These are phyloP conservation scores for Leptographium flavum DNA, from an alignment of 2,329 filamentous ascomycete species.

Conservation along the genomic window DNA sequence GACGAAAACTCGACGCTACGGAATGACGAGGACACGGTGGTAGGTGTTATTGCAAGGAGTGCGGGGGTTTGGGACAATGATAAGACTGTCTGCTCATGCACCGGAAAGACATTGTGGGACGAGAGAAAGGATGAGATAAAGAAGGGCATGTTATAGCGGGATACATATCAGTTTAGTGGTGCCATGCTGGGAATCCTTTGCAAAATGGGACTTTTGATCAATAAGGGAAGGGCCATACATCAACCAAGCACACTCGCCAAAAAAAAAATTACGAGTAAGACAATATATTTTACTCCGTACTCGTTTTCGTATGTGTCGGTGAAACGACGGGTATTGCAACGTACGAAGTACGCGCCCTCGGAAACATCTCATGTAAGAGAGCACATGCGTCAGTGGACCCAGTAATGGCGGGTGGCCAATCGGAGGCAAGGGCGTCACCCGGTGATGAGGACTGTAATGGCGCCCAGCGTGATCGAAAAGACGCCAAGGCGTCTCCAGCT, in stretches of 20 bases:
- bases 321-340: no score
- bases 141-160: slow-evolving; percentile 73
- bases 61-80: slow-evolving; percentile 99
- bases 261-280: no score
- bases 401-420: neutral
- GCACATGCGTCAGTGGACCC: neutral
- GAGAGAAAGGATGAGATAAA: slow-evolving; percentile 80
- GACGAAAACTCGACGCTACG: slow-evolving; percentile 36
- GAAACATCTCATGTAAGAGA: slow-evolving; percentile 21
- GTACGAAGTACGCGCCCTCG: slow-evolving; percentile 33
- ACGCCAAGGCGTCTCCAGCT: no score
- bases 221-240: no score
- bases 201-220: no score
- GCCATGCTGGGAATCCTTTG: neutral
- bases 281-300: no score
- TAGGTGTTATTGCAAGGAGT: slow-evolving; percentile 87
- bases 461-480: no score
- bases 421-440: neutral
- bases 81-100: slow-evolving; percentile 96
- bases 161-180: no score
- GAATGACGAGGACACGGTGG: slow-evolving; percentile 74
- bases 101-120: slow-evolving; percentile 96
- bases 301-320: no score
- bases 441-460: neutral
- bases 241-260: no score